phyloP scores from a whole-genome alignment of 2,329 filamentous ascomycete species.

The Hypoxylon sp. region DNA sequence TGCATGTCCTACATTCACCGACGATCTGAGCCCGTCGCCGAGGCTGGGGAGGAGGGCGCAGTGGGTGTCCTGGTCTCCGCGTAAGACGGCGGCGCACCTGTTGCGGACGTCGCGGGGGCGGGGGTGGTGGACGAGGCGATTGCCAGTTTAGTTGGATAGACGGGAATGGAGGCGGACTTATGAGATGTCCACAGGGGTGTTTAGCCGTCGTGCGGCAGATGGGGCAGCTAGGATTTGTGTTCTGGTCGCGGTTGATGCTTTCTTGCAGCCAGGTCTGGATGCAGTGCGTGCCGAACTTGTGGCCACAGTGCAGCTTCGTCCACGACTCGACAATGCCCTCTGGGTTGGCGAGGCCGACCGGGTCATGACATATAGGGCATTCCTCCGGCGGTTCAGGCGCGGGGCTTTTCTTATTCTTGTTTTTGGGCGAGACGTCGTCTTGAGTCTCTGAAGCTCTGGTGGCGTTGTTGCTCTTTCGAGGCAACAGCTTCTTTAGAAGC shows the following conservation, averaged over 20 bases:
- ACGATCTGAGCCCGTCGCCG: conserved; percentile 47
- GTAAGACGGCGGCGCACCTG: conserved; percentile 47
- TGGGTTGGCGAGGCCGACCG: conserved; percentile 56
- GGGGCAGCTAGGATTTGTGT: conserved; percentile 57
- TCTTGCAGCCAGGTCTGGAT: conserved; percentile 61
- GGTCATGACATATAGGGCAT: conserved; percentile 63
- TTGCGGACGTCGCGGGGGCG: conserved; percentile 17
- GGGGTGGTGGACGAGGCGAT: conserved; percentile 21
- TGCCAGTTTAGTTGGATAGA: conserved; percentile 29
- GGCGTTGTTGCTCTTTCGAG: conserved; percentile 24
- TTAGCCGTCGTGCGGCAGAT: conserved; percentile 58
- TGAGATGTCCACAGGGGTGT: conserved; percentile 53
- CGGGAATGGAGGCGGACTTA: conserved; percentile 44
- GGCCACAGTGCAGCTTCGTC: conserved; percentile 61
- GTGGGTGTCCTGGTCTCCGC: conserved; percentile 45
- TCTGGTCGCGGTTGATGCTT: conserved; percentile 55
- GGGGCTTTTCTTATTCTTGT: conserved; percentile 41
- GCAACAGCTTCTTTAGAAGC: conserved; percentile 50
- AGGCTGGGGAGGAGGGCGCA: conserved; percentile 35
- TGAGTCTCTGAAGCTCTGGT: conserved; percentile 19
- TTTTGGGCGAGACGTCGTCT: conserved; percentile 36
- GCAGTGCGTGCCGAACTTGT: conserved; percentile 61
- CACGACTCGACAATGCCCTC: conserved; percentile 60
- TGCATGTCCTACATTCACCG: conserved; percentile 51
- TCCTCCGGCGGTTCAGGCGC: conserved; percentile 48